phyloP scores from a whole-genome alignment of 768 basidiomycete species.

The Lanmaoa rubissima region DNA sequence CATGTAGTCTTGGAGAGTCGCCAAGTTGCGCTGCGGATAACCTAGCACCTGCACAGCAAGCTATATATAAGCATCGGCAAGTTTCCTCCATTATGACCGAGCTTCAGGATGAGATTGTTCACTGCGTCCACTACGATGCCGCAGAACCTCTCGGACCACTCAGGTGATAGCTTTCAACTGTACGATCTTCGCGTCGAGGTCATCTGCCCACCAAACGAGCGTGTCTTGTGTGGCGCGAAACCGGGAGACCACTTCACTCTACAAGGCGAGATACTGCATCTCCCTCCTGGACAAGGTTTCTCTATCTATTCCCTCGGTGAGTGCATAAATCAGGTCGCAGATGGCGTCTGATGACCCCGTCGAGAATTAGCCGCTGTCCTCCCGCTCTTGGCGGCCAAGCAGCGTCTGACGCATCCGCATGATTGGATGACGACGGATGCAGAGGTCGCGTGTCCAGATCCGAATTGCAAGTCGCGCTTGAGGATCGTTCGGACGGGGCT shows the following conservation, averaged over 20 bases:
- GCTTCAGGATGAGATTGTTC: too few relatives aligned
- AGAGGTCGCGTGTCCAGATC: constrained; percentile 66
- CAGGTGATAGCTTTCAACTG: constrained; percentile 50
- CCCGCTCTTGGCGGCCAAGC: constrained; percentile 67
- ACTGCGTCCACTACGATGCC: neutral
- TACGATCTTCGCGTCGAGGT: constrained; percentile 67
- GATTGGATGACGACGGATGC: constrained; percentile 73
- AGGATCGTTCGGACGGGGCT: constrained; percentile 49
- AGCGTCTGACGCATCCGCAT: constrained; percentile 49
- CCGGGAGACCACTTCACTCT: constrained; percentile 61
- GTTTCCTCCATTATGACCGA: too few relatives aligned
- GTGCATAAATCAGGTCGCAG: neutral
- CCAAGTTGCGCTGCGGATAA: too few relatives aligned
- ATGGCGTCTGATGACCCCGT: neutral
- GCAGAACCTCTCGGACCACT: neutral
- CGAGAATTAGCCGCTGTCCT: constrained; percentile 50
- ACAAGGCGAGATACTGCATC: constrained; percentile 60
- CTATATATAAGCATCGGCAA: too few relatives aligned
- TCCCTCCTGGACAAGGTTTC: constrained; percentile 62
- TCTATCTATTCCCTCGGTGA: constrained; percentile 66
- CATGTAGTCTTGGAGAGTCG: neutral
- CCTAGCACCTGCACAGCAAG: too few relatives aligned
- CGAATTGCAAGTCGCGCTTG: constrained; percentile 57
- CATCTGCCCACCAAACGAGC: constrained; percentile 54
- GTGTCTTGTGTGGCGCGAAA: constrained; percentile 63